Evolutionary conservation across 169 alveolate genomes (phyloP).

Genomic region (Cryptosporidium sp.): DNA sequence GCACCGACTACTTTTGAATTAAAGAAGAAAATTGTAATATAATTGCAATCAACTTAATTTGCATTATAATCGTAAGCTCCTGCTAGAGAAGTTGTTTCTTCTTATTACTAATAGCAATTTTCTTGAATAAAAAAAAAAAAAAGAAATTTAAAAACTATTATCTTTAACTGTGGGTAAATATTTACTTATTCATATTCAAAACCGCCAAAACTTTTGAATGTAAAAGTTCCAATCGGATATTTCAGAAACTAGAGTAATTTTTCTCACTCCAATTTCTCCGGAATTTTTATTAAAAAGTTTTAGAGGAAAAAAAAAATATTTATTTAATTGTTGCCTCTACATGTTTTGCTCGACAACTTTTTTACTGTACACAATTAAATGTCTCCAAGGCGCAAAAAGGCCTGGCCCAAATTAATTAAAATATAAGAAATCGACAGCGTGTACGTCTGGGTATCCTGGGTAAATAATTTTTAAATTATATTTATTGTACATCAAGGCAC

Average conservation of each 20-base stretch:
- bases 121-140: too few relatives aligned
- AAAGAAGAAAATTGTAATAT: neutral
- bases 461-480: neutral
- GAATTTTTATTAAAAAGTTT: neutral
- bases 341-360: conserved; percentile 28
- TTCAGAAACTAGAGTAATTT: neutral
- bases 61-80: neutral
- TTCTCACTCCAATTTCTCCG: neutral
- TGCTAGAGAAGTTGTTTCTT: too few relatives aligned
- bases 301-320: neutral
- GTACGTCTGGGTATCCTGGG: conserved; percentile 77
- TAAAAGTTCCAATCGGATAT: neutral
- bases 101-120: neutral
- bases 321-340: neutral
- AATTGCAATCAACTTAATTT: neutral
- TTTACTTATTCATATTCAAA: too few relatives aligned
- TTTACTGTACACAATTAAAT: conserved; percentile 39
- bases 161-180: neutral
- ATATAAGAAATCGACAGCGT: conserved; percentile 74
- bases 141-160: too few relatives aligned
- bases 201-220: neutral
- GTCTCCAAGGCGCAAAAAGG: conserved; percentile 75
- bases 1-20: neutral
- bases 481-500: conserved; percentile 3
- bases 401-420: neutral